Evolutionary conservation across 192 early-diverging fungal species (phyloP), one percentile per base, ranked within the genome.

Genomic region (Linnemannia hyalina): DNA sequence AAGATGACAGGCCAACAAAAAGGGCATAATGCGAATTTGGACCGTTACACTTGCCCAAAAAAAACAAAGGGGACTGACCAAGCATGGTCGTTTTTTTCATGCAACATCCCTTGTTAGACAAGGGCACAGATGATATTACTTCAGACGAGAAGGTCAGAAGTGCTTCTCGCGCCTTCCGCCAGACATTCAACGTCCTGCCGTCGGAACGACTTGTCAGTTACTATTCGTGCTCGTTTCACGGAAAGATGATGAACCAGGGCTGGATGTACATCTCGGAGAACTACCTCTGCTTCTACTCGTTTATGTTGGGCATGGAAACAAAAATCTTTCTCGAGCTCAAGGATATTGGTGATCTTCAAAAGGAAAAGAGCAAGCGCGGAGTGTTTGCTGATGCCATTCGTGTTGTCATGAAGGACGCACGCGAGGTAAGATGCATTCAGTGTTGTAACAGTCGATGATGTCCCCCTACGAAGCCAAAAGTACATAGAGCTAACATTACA

Each of bases 181-280:
- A 98, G 84, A 94, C 94, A 15, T 99, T 99, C 76, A 92, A 93
- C 65, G 89, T 98, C 40, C 90, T 95, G 1, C 89, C 94, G 35
- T 92, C 91, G 6, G 98, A 99, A 82, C 93, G 94, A 70, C 91
- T 99, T 76, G 97, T 99, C 38, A 98, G 95, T 72, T 99, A 97
- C 88, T 99, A 99, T 89, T 97, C 97, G 16, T 97, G 97, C 79
- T 94, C 96, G 5, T 97, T 97, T 77, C 93, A 97, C 68, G 91
- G 92, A 36, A 88, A 92, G 78, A 93, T 98, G 82, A 91, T 95
- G 68, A 95, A 95, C 85, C 99, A 99, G 89, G 99, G 99, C 1
- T 99, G 99, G 99, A 89, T 99, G 88, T 99, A 99, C 81, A 93
- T 99, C 57, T 97, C 96, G 70, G 94, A 97, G 82, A 96, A 97